Base-by-base conservation (phyloP, 495 filamentous ascomycete species). In the Talaromyces trachyspermus region DNA sequence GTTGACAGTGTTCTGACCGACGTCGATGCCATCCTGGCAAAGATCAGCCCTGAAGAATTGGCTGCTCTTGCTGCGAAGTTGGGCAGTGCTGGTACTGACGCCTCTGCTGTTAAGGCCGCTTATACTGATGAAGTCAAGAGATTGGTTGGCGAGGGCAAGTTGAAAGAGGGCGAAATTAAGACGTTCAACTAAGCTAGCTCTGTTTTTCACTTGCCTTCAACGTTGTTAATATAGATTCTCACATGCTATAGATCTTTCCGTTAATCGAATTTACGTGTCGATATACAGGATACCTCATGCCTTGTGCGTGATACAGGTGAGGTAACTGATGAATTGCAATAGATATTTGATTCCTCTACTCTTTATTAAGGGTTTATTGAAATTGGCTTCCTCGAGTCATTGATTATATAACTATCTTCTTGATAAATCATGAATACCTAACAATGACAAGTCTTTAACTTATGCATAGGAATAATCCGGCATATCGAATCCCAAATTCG, bases 1-100 rank as follows among this genome's bases (percentile, higher is more conserved):
- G 85, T 96, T 45, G 89, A 96, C 64, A 68, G 72, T 17, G 85
- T 90, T 8, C 74, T 95, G n/a, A 76, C 71, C 53, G 92, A 96
- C 53, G 84, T 94, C 27, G 92, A 97, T 57, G 70, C 85, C n/a
- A 70, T 97, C 55, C 86, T 90, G 70, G 69, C 71, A 64, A 95
- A 92, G 82, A 79, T 95, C 54, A 88, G 95, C 46, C 68, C 81
- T 42, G 92, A 96, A 47, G 88, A 95, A 75, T 71, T 95, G 46
- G 88, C 88, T 40, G 75, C 72, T 27, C 71, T 96, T 35, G 85
- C 86, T 36, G 76, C 69, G 56, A 89, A 86, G 67, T 76, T 96
- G 26, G 82, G 78, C 51, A 50, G 57, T 23, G 63, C 68, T 50
- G 79, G 76, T 48, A 76, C 74, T 62, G 73, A 76, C 46, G 66